Evolutionary conservation across 2,329 filamentous ascomycete species (phyloP).

Genomic region (Ophiobolus disseminans): DNA sequence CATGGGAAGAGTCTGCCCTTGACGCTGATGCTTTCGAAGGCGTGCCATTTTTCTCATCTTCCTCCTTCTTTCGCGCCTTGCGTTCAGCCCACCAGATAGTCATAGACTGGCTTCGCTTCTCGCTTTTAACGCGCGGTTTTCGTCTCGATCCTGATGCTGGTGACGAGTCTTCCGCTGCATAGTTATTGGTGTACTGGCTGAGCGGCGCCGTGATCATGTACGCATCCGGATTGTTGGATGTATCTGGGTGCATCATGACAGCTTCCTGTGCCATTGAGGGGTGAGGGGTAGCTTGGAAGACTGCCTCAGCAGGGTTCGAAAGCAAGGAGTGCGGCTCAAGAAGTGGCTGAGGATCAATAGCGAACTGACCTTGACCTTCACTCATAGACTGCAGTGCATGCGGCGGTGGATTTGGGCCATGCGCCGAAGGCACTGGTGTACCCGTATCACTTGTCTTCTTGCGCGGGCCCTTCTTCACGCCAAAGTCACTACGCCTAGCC

Average conservation of each 20-base stretch:
- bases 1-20: conserved; percentile 32
- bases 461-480: conserved; percentile 58
- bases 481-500: conserved; percentile 55
- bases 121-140: conserved; percentile 51
- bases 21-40: conserved; percentile 27
- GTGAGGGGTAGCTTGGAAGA: conserved; percentile 46
- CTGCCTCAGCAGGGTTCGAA: conserved; percentile 41
- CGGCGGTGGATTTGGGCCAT: conserved; percentile 34
- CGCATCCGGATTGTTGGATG: conserved; percentile 38
- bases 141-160: conserved; percentile 37
- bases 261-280: conserved; percentile 30
- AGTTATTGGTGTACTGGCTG: conserved; percentile 40
- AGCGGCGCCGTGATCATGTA: conserved; percentile 47
- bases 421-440: conserved; percentile 27
- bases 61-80: conserved; percentile 48
- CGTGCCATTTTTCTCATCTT: conserved; percentile 38
- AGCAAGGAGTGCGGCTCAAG: conserved; percentile 27
- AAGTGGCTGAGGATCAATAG: conserved; percentile 40
- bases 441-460: conserved; percentile 40
- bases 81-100: conserved; percentile 56
- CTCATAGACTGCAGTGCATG: conserved; percentile 45
- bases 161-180: conserved; percentile 36
- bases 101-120: conserved; percentile 55
- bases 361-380: conserved; percentile 48
- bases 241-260: conserved; percentile 23